Percentiles rank a stretch among this genome's conserved stretches.
These are phyloP conservation scores for Plectosphaerella plurivora DNA, from an alignment of 2,329 filamentous ascomycete genomes.

Conservation along the genomic window DNA sequence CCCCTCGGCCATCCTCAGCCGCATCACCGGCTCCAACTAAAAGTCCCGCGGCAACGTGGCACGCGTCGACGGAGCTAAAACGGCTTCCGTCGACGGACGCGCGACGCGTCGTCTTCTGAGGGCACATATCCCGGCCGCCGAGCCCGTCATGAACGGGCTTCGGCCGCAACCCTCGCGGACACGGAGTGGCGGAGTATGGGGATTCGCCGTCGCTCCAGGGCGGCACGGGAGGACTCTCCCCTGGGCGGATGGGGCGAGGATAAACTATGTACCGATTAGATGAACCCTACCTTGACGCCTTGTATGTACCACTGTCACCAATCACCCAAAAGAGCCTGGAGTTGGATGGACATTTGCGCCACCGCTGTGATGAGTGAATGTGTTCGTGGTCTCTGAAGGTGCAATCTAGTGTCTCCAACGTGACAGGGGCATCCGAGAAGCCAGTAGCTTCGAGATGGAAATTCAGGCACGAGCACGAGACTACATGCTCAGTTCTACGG, in stretches of 20 bases:
- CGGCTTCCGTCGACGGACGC: not conserved
- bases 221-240: constrained; percentile 13
- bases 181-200: not conserved
- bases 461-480: no score
- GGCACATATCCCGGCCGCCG: no score
- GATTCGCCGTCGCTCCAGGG: constrained; percentile 4
- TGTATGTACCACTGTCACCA: constrained; percentile 5
- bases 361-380: no score
- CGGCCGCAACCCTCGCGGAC: no score
- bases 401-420: no score
- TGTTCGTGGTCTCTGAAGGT: no score
- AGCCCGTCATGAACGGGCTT: no score
- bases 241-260: not conserved
- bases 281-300: constrained; percentile 3
- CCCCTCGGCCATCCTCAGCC: constrained; percentile 25
- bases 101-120: no score
- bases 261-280: not conserved
- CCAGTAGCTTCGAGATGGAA: no score
- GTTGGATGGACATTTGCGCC: not conserved
- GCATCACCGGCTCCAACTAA: constrained; percentile 1
- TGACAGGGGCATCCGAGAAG: no score
- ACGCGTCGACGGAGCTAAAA: not conserved
- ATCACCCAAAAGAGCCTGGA: not conserved
- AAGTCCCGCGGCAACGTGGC: not conserved
- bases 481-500: no score